Conservation (phyloP, 306 rosid species). For the Rosa persica region DNA sequence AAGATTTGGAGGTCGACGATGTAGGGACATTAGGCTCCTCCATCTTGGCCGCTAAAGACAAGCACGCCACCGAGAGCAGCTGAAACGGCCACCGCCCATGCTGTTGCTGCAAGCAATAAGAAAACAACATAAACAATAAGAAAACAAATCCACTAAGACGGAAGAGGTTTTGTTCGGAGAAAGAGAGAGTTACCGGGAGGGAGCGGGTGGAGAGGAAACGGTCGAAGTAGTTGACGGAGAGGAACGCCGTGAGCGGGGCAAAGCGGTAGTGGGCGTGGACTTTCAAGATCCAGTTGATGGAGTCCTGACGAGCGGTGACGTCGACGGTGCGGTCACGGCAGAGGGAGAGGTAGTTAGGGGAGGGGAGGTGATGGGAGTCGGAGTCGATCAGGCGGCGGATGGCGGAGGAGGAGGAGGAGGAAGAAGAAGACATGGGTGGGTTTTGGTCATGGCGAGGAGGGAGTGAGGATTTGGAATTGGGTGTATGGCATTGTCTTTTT, state of each 20-base stretch:
- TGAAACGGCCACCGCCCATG: conserved; percentile 64
- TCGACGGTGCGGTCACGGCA: conserved; percentile 42
- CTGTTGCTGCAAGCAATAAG: conserved; percentile 16
- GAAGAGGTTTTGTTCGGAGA: not conserved
- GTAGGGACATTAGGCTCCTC: conserved; percentile 51
- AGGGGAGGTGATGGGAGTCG: conserved; percentile 37
- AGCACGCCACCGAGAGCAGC: conserved; percentile 72
- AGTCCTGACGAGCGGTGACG: conserved; percentile 50
- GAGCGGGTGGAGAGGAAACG: conserved; percentile 61
- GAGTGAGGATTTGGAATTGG: conserved; percentile 16
- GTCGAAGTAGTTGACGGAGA: conserved; percentile 70
- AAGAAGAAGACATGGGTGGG: conserved; percentile 1
- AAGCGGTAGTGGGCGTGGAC: conserved; percentile 53
- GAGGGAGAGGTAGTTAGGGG: conserved; percentile 36
- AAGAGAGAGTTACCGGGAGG: conserved; percentile 43
- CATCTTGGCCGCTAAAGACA: conserved; percentile 84
- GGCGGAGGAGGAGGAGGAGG: not conserved
- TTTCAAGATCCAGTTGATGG: conserved; percentile 79
- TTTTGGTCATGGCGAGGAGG: conserved; percentile 24
- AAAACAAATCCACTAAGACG: not conserved
- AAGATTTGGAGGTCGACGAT: conserved; percentile 58
- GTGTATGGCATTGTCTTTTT: conserved; percentile 6
- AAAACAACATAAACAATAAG: not conserved
- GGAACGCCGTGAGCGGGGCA: conserved; percentile 64
- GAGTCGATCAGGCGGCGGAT: conserved; percentile 1